These are phyloP conservation scores for Eimeria necatrix DNA, from an alignment of 169 alveolate species.

Conservation along the genomic window DNA sequence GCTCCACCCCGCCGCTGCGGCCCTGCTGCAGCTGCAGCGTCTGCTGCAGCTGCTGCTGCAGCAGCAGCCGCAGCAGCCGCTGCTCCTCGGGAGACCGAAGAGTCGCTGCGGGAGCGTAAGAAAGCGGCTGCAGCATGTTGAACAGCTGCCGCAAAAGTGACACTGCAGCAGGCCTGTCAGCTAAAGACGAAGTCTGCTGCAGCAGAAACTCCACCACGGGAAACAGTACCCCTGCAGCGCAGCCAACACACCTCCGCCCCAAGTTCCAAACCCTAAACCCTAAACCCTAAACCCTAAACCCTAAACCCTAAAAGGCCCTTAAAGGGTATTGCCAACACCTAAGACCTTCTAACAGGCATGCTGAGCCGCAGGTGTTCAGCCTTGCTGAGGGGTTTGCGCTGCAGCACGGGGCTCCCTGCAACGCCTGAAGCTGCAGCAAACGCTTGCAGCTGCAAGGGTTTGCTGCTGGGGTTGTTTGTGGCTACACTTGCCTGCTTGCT, in stretches of 20 bases:
- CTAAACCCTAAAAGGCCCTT: neutral
- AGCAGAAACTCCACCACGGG: conserved; percentile 61
- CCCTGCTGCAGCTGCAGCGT: neutral
- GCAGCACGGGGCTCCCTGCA: too few relatives aligned
- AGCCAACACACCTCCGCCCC: neutral
- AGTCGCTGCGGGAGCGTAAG: conserved; percentile 53
- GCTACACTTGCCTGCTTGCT: conserved; percentile 12
- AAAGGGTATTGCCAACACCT: neutral
- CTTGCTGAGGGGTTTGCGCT: too few relatives aligned
- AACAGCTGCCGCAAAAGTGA: conserved; percentile 59
- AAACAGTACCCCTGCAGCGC: conserved; percentile 24
- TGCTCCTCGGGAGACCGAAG: conserved; percentile 59
- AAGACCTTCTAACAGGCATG: neutral
- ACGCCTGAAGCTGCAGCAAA: too few relatives aligned
- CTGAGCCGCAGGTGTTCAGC: too few relatives aligned
- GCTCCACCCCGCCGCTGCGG: neutral
- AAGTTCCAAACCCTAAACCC: neutral
- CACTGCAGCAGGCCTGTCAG: conserved; percentile 61
- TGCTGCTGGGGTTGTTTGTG: neutral
- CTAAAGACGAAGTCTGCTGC: conserved; percentile 49
- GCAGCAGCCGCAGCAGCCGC: conserved; percentile 28
- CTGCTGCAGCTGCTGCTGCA: conserved; percentile 47
- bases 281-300: conserved; percentile 20
- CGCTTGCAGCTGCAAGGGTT: neutral
- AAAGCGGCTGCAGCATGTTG: conserved; percentile 54